Evolutionary conservation across 106 monocot genomes (phyloP).

Genomic region (Acorus gramineus): DNA sequence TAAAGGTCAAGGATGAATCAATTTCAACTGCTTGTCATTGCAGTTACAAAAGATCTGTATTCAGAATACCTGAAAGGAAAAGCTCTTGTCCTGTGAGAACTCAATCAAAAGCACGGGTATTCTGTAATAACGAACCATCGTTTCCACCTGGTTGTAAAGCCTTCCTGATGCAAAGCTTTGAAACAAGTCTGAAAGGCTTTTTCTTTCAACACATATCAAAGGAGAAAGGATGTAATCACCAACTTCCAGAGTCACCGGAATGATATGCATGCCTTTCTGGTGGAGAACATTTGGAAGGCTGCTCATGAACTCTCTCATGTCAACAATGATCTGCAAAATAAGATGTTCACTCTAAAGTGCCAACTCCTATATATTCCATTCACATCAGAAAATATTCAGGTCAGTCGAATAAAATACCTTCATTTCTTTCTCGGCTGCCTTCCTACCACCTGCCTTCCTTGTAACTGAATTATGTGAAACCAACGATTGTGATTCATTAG

Average conservation of each 20-base stretch:
- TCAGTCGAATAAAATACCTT: slow-evolving; percentile 29
- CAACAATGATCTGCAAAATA: slow-evolving; percentile 74
- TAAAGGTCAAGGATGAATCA: too few relatives aligned
- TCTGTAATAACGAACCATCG: slow-evolving; percentile 86
- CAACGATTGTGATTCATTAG: slow-evolving; percentile 37
- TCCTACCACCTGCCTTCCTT: slow-evolving; percentile 93
- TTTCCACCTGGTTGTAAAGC: slow-evolving; percentile 92
- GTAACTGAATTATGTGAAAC: slow-evolving; percentile 56
- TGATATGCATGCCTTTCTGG: slow-evolving; percentile 80
- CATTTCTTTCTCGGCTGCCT: slow-evolving; percentile 68
- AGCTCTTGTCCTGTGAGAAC: slow-evolving; percentile 96
- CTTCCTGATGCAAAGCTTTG: slow-evolving; percentile 97
- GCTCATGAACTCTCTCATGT: slow-evolving; percentile 99
- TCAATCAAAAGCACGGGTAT: slow-evolving; percentile 96
- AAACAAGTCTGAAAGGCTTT: slow-evolving; percentile 82
- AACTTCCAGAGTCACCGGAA: slow-evolving; percentile 84
- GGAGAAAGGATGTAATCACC: slow-evolving; percentile 97
- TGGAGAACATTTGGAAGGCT: slow-evolving; percentile 99
- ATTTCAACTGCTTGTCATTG: too few relatives aligned
- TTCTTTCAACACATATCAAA: slow-evolving; percentile 95
- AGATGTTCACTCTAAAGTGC: background rate
- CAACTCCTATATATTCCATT: background rate
- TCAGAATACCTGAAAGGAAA: slow-evolving; percentile 83
- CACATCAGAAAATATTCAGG: background rate
- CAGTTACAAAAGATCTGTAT: too few relatives aligned